Percentiles rank a stretch among this genome's conserved stretches.
phyloP scores from a whole-genome alignment of 768 basidiomycete species.

The Scleroderma citrinum region DNA sequence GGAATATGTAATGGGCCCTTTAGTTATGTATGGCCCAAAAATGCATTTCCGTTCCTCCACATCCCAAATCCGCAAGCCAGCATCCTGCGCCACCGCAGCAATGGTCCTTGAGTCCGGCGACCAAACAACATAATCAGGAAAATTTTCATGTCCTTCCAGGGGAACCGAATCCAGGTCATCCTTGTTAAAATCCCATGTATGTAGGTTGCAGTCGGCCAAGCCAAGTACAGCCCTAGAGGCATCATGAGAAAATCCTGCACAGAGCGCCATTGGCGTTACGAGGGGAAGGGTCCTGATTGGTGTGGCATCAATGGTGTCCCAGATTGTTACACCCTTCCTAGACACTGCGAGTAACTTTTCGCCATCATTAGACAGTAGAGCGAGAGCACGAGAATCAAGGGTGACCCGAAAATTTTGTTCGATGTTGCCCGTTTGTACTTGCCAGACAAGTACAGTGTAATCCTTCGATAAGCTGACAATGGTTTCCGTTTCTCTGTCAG shows the following conservation, averaged over 20 bases:
- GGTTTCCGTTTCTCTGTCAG: not conserved
- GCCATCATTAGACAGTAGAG: not conserved
- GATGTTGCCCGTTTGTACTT: constrained; percentile 1
- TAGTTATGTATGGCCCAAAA: not conserved
- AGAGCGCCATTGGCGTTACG: not conserved
- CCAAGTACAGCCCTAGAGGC: constrained; percentile 7
- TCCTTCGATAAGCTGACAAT: constrained; percentile 10
- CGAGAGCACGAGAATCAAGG: not conserved
- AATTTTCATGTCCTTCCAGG: not conserved
- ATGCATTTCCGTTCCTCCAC: not conserved
- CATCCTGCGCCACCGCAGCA: not conserved
- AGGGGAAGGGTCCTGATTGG: not conserved
- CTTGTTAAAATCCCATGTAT: constrained; percentile 6
- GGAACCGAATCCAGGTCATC: not conserved
- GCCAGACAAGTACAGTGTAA: constrained; percentile 5
- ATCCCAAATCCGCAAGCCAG: not conserved
- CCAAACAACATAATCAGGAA: constrained; percentile 7
- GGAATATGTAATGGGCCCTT: not conserved
- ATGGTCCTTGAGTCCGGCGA: constrained; percentile 3
- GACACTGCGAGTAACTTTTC: not conserved
- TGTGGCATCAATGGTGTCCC: not conserved
- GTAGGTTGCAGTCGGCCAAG: constrained; percentile 8
- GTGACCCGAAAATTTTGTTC: not conserved
- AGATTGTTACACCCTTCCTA: not conserved
- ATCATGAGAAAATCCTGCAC: constrained; percentile 6